Conservation (phyloP, 2,329 filamentous ascomycete species). For the Stagonosporopsis cucurbitacearum region DNA sequence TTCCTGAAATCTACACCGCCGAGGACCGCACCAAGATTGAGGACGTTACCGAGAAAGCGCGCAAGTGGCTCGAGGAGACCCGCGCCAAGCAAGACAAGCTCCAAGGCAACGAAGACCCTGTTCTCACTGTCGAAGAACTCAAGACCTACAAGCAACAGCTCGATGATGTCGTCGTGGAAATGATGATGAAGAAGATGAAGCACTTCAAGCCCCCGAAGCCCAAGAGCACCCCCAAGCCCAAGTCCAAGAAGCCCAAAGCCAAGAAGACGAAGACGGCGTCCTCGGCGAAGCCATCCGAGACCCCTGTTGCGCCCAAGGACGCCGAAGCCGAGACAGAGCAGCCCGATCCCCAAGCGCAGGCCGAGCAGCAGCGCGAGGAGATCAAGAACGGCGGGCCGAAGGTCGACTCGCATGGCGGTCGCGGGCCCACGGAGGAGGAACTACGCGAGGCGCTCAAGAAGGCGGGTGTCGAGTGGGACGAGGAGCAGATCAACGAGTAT, state of each 20-base stretch:
- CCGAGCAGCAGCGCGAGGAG: conserved; percentile 39
- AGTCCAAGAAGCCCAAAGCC: conserved; percentile 40
- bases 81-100: conserved; percentile 74
- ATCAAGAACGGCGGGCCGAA: conserved; percentile 25
- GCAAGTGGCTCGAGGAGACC: conserved; percentile 77
- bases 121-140: conserved; percentile 72
- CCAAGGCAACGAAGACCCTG: conserved; percentile 70
- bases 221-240: conserved; percentile 43
- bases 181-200: conserved; percentile 66
- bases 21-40: conserved; percentile 74
- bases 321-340: conserved; percentile 43
- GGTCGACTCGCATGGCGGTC: conserved; percentile 14
- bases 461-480: conserved; percentile 40
- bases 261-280: conserved; percentile 34
- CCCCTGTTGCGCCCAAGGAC: conserved; percentile 28
- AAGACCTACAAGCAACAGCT: conserved; percentile 72
- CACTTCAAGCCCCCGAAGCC: conserved; percentile 52
- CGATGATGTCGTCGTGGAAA: conserved; percentile 71
- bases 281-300: conserved; percentile 25
- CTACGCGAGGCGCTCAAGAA: conserved; percentile 39
- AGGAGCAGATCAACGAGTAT: conserved; percentile 32
- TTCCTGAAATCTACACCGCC: conserved; percentile 67
- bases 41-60: conserved; percentile 66
- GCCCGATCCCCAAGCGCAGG: conserved; percentile 29
- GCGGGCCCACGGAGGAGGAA: conserved; percentile 41